Evolutionary conservation across 1,284 basidiomycete species (phyloP), one percentile per base, ranked within the genome.

Genomic region (Paramarasmius palmivorus): DNA sequence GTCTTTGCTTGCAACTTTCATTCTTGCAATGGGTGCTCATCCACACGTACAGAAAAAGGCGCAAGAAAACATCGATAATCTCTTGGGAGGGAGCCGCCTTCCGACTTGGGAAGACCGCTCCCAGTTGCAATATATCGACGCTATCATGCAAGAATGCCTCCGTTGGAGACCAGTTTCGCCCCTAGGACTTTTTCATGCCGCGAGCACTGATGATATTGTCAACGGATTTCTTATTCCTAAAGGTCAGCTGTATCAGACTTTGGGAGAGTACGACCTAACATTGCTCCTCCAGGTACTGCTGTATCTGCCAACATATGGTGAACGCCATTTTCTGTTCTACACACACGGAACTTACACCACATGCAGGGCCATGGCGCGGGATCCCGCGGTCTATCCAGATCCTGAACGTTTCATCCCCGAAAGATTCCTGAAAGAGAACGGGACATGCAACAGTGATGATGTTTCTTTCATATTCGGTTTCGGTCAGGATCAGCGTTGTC

Each of bases 131-230:
- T 73, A 71, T 52, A 54, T 71, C 17, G 61, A 68, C 6, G 70
- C 71, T 6, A 57, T 73, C 12, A 44, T 71, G 26, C 63, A 59
- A 15, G 71, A 73, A 58, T 59, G 65, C 14, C 53, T 72, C 25
- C 58, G 71, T 14, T 72, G 69, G 69, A 57, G 63, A 25, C 66
- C 68, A 12, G 65, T 65, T 2, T 60, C 63, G 1, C 70, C 70
- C 15, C 57, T 71, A 32, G 66, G 68, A 67, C 44, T 54, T 42
- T 26, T 57, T 8, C 60, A 63, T 40, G 36, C 52, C 34, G 57
- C 52, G 55, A 48, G 53, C 15, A 29, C 47, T 8, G 52, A 48
- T 25, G 52, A 53, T 48, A 45, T 54, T 32, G 54, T 61, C 42
- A 53, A 61, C 7, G 64, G 63, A n/a, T 61, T 61, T 41, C 57